These are phyloP conservation scores for Pseudogymnoascus sp. DNA, from an alignment of 2,329 filamentous ascomycete species.

Conservation along the genomic window DNA sequence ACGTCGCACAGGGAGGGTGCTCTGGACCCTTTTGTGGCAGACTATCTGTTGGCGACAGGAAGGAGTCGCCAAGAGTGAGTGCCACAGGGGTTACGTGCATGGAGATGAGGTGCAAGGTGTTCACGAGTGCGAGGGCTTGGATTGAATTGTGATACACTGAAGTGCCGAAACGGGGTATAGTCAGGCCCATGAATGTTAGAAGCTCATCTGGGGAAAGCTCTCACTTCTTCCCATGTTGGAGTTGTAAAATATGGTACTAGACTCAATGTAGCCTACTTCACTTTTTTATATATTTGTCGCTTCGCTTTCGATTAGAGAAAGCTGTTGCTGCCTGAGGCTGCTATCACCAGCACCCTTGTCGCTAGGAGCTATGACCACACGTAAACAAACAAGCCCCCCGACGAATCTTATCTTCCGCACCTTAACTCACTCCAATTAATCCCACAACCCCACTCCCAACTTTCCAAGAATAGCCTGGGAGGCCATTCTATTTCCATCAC, in stretches of 20 bases:
- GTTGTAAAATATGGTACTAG: neutral
- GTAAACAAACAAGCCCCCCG: constrained; percentile 7
- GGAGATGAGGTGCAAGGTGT: neutral
- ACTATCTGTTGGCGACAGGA: too few species aligned
- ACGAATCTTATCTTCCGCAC: constrained; percentile 1
- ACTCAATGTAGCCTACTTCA: neutral
- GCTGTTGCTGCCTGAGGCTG: neutral
- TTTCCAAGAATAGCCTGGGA: constrained; percentile 1
- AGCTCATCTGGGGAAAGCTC: neutral
- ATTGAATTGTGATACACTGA: neutral
- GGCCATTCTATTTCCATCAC: neutral
- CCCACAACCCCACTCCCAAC: constrained; percentile 20
- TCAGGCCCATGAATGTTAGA: neutral
- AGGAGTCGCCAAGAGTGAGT: neutral
- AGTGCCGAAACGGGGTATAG: neutral
- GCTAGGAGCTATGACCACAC: constrained; percentile 8
- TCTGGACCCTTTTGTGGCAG: neutral
- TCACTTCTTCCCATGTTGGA: neutral
- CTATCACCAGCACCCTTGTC: neutral
- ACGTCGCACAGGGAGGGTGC: neutral
- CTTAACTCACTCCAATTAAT: neutral
- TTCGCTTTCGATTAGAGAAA: neutral
- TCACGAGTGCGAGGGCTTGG: neutral
- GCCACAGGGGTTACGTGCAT: neutral
- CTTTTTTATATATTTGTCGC: neutral